phyloP scores from a whole-genome alignment of 371 early-diverging fungal genomes.

The Basidiobolus heterosporus region DNA sequence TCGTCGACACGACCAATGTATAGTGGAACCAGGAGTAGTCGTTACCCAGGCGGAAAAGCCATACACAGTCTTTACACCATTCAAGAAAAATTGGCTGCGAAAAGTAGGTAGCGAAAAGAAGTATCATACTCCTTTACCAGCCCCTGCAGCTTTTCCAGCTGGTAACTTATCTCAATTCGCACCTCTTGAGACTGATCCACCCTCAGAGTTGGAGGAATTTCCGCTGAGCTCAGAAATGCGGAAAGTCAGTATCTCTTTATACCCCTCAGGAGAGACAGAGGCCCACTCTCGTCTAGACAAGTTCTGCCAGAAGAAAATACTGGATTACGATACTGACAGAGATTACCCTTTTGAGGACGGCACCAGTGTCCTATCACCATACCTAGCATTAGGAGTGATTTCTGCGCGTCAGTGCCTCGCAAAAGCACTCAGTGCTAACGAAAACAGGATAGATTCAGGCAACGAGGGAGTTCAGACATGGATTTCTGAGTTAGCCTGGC shows the following conservation, averaged over 20 bases:
- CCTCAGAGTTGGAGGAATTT: not conserved
- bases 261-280: constrained; percentile 19
- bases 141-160: too few relatives aligned
- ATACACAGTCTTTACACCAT: constrained; percentile 15
- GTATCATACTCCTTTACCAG: too few relatives aligned
- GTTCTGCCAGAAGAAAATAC: constrained; percentile 10
- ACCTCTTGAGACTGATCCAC: too few relatives aligned
- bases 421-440: constrained; percentile 16
- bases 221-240: constrained; percentile 6
- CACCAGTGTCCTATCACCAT: constrained; percentile 12
- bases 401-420: constrained; percentile 17
- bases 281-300: constrained; percentile 12
- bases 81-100: constrained; percentile 16
- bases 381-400: constrained; percentile 24
- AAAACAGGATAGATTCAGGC: constrained; percentile 18
- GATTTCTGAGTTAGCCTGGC: constrained; percentile 34
- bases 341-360: constrained; percentile 11
- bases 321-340: constrained; percentile 10
- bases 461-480: constrained; percentile 21
- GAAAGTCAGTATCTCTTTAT: constrained; percentile 4
- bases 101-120: constrained; percentile 3
- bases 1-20: constrained; percentile 28
- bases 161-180: too few relatives aligned
- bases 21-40: constrained; percentile 25
- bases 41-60: constrained; percentile 18